Evolutionary conservation across 495 filamentous ascomycete species (phyloP).

Genomic region (Aspergillus indologenus): DNA sequence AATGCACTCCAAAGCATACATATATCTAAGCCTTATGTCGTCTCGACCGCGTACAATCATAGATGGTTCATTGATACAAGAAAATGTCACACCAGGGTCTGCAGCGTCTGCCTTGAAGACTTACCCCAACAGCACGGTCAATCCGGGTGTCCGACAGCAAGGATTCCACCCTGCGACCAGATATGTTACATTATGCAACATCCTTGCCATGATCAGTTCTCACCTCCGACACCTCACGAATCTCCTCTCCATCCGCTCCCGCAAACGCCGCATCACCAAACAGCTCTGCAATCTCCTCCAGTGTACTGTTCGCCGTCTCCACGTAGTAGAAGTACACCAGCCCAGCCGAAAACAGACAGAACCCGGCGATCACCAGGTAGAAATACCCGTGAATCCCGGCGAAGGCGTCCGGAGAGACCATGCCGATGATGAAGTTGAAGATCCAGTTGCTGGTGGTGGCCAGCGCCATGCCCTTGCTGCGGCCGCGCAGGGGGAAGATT

Average conservation of each 20-base stretch:
- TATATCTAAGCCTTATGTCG: too few relatives aligned
- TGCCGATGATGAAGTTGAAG: slow-evolving; percentile 73
- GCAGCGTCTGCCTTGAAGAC: too few relatives aligned
- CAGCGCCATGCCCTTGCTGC: slow-evolving; percentile 63
- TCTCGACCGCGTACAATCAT: too few relatives aligned
- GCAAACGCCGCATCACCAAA: slow-evolving; percentile 30
- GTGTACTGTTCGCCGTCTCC: slow-evolving; percentile 53
- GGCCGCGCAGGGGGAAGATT: slow-evolving; percentile 65
- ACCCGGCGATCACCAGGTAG: slow-evolving; percentile 66
- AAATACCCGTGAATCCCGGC: slow-evolving; percentile 60
- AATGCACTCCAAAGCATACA: too few relatives aligned
- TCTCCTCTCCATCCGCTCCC: background rate
- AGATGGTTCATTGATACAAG: too few relatives aligned
- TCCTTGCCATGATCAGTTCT: too few relatives aligned
- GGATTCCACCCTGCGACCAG: too few relatives aligned
- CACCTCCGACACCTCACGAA: background rate
- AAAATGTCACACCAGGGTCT: too few relatives aligned
- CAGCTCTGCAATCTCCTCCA: slow-evolving; percentile 59
- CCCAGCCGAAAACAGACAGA: slow-evolving; percentile 52
- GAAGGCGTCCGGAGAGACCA: slow-evolving; percentile 68
- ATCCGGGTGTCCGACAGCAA: too few relatives aligned
- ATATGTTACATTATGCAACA: too few relatives aligned
- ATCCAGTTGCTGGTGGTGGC: slow-evolving; percentile 73
- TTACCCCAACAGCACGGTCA: too few relatives aligned
- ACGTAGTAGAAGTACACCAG: slow-evolving; percentile 67